A percentile compares a stretch with the other conserved stretches of the same genome.
Conservation (phyloP, 345 rosid species). For the Balakata baccata region DNA sequence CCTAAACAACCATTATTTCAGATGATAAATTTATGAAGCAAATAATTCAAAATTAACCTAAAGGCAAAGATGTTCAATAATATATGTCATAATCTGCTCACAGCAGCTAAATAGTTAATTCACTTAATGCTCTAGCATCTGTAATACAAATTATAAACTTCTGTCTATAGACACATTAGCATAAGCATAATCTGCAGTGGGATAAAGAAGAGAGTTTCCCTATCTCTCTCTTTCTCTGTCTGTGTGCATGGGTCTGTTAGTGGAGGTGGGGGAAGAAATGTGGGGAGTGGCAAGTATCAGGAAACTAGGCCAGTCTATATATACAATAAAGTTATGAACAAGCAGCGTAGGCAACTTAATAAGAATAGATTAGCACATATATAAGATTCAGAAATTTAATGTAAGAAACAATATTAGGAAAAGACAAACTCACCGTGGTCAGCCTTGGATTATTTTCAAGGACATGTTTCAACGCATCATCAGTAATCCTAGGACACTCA, state of each 20-base stretch:
- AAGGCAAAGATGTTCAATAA: neutral
- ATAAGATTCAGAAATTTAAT: neutral
- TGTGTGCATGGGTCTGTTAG: no score
- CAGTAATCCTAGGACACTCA: constrained; percentile 71
- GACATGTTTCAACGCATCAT: constrained; percentile 57
- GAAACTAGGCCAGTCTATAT: no score
- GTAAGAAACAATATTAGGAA: neutral
- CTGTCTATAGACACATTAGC: no score
- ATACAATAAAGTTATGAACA: neutral
- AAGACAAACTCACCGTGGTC: constrained; percentile 50
- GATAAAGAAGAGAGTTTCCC: neutral
- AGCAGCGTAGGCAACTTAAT: neutral
- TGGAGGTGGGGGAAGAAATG: no score
- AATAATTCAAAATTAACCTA: neutral
- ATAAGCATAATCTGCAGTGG: neutral
- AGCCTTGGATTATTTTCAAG: constrained; percentile 62
- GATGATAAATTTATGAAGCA: neutral
- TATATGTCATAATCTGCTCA: neutral
- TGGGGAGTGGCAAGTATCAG: no score
- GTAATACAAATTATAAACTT: no score
- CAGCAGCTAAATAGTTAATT: neutral
- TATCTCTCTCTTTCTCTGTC: neutral
- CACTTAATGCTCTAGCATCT: neutral
- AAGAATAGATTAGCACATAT: neutral
- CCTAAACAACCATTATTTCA: neutral